These are phyloP conservation scores for Cordyceps fumosorosea DNA, from an alignment of 2,329 filamentous ascomycete species.

Conservation along the genomic window DNA sequence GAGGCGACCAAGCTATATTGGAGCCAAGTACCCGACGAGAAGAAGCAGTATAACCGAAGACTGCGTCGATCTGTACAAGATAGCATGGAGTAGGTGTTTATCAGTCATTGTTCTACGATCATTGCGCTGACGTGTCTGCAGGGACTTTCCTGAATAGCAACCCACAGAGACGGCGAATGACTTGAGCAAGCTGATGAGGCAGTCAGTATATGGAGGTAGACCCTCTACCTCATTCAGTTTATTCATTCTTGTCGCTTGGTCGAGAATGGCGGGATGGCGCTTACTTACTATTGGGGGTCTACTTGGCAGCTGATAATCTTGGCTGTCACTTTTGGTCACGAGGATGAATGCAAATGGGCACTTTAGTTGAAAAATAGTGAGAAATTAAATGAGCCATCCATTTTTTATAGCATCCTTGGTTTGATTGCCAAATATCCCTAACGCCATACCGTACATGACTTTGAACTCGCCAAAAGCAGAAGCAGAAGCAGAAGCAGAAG, in stretches of 20 bases:
- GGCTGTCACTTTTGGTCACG: background rate
- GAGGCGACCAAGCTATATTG: constrained; percentile 84
- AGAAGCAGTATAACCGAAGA: constrained; percentile 76
- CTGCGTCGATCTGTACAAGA: constrained; percentile 71
- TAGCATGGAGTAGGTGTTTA: constrained; percentile 50
- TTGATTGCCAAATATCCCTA: background rate
- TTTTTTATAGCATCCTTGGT: background rate
- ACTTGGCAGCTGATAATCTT: background rate
- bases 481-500: background rate
- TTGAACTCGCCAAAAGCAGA: background rate
- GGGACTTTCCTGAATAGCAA: constrained; percentile 28
- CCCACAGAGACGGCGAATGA: background rate
- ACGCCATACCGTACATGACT: background rate
- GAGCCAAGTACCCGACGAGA: constrained; percentile 65
- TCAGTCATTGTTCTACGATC: background rate
- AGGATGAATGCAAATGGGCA: background rate
- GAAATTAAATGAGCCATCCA: background rate
- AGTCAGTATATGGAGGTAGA: background rate
- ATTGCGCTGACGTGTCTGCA: constrained; percentile 14
- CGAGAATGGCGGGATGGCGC: background rate
- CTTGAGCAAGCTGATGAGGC: background rate
- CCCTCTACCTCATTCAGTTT: background rate
- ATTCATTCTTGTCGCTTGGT: background rate
- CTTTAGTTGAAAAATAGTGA: background rate
- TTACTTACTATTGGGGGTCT: background rate